Evolutionary conservation across 164 flowering plant species (phyloP).

Genomic region (Chimonanthus salicifolius): DNA sequence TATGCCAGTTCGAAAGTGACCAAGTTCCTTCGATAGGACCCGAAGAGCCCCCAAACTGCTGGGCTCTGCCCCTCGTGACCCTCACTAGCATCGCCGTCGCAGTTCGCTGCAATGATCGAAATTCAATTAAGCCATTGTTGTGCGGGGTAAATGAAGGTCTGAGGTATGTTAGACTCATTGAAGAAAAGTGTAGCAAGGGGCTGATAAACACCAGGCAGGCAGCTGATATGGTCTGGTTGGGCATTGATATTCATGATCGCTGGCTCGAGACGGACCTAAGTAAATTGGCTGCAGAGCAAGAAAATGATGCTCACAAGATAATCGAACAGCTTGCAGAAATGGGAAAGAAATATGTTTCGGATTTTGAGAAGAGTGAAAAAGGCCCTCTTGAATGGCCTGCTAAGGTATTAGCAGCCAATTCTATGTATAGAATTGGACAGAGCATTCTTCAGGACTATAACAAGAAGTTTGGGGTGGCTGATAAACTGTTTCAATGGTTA

Average conservation of each 20-base stretch:
- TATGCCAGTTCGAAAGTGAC: slow-evolving; percentile 41
- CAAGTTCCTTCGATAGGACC: slow-evolving; percentile 26
- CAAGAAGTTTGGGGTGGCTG: neutral
- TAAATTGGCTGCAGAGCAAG: neutral
- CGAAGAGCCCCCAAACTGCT: slow-evolving; percentile 41
- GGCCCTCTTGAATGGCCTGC: neutral
- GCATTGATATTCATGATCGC: neutral
- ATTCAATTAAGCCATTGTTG: slow-evolving; percentile 17
- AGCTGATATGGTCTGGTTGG: slow-evolving; percentile 1
- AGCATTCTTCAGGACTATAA: neutral
- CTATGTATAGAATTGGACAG: neutral
- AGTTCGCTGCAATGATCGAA: slow-evolving; percentile 28
- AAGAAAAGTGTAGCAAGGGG: slow-evolving; percentile 25
- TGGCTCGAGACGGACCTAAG: neutral
- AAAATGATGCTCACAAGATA: neutral
- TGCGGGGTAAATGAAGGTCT: slow-evolving; percentile 39
- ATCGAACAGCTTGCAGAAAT: neutral
- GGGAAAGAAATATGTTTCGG: neutral
- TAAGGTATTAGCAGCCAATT: slow-evolving; percentile 3
- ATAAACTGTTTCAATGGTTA: slow-evolving; percentile 1
- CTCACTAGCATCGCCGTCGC: slow-evolving; percentile 50
- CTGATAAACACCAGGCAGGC: slow-evolving; percentile 32
- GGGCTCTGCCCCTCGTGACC: slow-evolving; percentile 70
- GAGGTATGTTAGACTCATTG: slow-evolving; percentile 32
- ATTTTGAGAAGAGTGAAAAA: neutral